Evolutionary conservation across 2,329 filamentous ascomycete genomes (phyloP), one percentile per base, ranked within the genome.

Genomic region (Sporothrix euskadiensis): DNA sequence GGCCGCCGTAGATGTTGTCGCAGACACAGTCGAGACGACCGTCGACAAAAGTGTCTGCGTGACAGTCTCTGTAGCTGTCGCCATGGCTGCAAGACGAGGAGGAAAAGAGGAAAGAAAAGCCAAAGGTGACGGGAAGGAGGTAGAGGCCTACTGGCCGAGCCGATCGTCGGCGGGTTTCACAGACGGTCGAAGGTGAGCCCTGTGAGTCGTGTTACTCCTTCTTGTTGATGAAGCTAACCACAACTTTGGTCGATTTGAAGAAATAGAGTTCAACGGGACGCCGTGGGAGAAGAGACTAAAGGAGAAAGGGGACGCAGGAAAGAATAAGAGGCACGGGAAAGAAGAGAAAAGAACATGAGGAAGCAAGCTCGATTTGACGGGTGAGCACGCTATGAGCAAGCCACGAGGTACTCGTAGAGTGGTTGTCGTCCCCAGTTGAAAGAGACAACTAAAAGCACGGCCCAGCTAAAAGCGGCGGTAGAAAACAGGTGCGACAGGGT

Each of bases 1-100:
- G 9, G 74, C 19, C 10, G 74, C 69, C 68, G 86, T 88, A 78
- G 75, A 49, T n/a, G 68, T 49, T 1, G 76, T 65, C 10, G 73
- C 32, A n/a, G 72, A 39, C 26, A 73, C 61, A 8, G 73, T 71
- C 52, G 75, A 73, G 59, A 73, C n/a, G 54, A 74, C 47, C 10
- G 75, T 74, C 52, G 75, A 73, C 44, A 75, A 10, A n/a, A 73
- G 56, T 7, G 66, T 72, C 56, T 74, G 30, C 65, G 75, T 75
- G 39, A 73, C 68, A 39, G 76, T 74, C 26, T 76, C 75, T 9
- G 75, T 74, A 9, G 74, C 73, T 39, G 77, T 77, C 30, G 78
- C 77, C 78, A 79, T 79, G 54, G 52, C n/a, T 61, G 47, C 19
- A 12, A 52, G 26, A 19, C 1, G n/a, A 49, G 12, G 10, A 22